Evolutionary conservation across 1,284 basidiomycete species (phyloP).

Genomic region (Tetrapyrgos nigripes): DNA sequence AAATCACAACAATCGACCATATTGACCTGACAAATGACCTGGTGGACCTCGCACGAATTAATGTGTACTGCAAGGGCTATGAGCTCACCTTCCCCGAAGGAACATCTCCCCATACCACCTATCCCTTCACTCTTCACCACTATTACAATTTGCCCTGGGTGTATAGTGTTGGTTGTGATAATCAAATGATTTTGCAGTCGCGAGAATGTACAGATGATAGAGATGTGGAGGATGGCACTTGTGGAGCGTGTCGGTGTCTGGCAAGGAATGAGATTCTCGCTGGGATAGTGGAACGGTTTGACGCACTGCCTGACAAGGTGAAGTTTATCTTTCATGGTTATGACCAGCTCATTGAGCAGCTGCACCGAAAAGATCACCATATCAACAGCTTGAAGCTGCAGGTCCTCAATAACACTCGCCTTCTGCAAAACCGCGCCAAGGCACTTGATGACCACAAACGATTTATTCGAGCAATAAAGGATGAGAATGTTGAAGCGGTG

Average conservation of each 20-base stretch:
- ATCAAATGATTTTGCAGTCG: too few species aligned
- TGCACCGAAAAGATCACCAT: slow-evolving; percentile 18
- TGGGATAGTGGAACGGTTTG: slow-evolving; percentile 13
- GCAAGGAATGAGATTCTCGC: slow-evolving; percentile 16
- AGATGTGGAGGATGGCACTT: too few species aligned
- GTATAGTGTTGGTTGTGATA: too few species aligned
- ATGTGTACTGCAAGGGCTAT: too few species aligned
- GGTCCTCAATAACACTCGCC: slow-evolving; percentile 28
- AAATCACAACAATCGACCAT: too few species aligned
- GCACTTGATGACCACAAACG: slow-evolving; percentile 24
- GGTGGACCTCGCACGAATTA: too few species aligned
- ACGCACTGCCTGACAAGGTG: slow-evolving; percentile 21
- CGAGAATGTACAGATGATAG: too few species aligned
- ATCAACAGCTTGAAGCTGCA: slow-evolving; percentile 21
- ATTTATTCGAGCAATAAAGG: slow-evolving; percentile 11
- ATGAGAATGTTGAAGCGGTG: not conserved
- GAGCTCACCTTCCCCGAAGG: too few species aligned
- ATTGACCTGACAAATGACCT: too few species aligned
- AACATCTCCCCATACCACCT: too few species aligned
- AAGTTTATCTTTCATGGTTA: slow-evolving; percentile 17
- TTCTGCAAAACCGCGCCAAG: slow-evolving; percentile 19
- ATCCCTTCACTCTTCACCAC: too few species aligned
- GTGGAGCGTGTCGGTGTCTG: slow-evolving; percentile 22
- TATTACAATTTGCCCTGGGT: too few species aligned
- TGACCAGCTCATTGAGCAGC: slow-evolving; percentile 15